These are phyloP conservation scores for Mytilinidion resinicola DNA, from an alignment of 495 filamentous ascomycete species.

Conservation along the genomic window DNA sequence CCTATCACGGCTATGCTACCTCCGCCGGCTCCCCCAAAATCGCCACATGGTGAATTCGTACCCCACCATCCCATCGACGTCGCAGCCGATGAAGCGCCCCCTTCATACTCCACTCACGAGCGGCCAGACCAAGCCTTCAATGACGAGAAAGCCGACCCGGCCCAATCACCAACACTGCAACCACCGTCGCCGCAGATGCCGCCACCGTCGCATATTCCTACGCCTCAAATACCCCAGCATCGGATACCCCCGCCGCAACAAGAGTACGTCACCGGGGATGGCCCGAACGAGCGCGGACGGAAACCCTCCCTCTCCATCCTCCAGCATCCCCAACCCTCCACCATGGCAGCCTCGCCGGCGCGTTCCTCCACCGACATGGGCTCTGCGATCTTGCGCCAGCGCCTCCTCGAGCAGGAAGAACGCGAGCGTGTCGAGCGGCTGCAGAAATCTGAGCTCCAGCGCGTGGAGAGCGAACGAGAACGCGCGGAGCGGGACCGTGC, in stretches of 20 bases:
- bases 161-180: neutral
- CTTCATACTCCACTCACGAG: too few relatives aligned
- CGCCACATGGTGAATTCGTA: slow-evolving; percentile 5
- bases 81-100: neutral
- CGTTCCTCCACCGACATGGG: slow-evolving; percentile 24
- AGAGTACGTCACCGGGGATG: too few relatives aligned
- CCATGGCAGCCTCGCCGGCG: slow-evolving; percentile 24
- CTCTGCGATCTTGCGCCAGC: slow-evolving; percentile 19
- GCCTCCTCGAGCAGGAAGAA: slow-evolving; percentile 22
- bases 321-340: slow-evolving; percentile 25
- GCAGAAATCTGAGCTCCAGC: slow-evolving; percentile 12
- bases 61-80: neutral
- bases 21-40: slow-evolving; percentile 20
- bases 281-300: neutral
- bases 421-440: slow-evolving; percentile 17
- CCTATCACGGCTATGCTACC: slow-evolving; percentile 9
- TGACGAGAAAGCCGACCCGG: neutral
- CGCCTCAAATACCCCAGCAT: too few relatives aligned
- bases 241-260: too few relatives aligned
- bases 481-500: slow-evolving; percentile 16
- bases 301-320: slow-evolving; percentile 18
- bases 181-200: too few relatives aligned
- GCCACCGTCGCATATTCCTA: too few relatives aligned
- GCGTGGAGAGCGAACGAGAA: slow-evolving; percentile 14
- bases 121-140: too few relatives aligned